Base-by-base conservation (phyloP, 2,329 filamentous ascomycete species). In the Fusarium annulatum region DNA sequence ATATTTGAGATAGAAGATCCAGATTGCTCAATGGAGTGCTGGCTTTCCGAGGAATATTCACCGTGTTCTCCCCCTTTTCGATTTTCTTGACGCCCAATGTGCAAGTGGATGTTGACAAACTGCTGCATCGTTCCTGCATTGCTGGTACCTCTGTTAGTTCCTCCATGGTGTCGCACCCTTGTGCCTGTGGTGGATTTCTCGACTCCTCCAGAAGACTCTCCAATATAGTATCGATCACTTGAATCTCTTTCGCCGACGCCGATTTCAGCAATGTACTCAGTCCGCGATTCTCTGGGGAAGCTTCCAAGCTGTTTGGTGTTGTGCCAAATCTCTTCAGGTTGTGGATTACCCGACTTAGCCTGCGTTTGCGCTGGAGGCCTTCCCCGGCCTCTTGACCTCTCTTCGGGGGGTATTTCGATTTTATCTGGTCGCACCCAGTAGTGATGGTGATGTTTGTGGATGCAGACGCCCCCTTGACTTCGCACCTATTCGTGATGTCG, bases 381-480 rank as follows among this genome's bases (percentile, higher is more conserved):
- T 41, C 30, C 45, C 30, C 45, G 23, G 14, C 45, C 23, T 19
- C 48, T 34, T 57, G 42, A 10, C 21, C 42, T 49, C 38, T 64
- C 26, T 61, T 62, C 30, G 30, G 70, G 64, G 19, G 77, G 62
- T 52, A 72, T 61, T 12, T 75, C 61, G 67, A 78, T 68, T 23
- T 51, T 61, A 26, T 65, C 78, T 42, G 84, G 81, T 64, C 82
- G 82, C 71, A 86, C 69, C 88, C 88, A 90, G 83, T 90, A 90
- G 81, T 90, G 88, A 79, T 90, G 88, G 75, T 91, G 88, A 75
- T 91, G 89, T 72, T 86, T 88, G 78, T 90, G 88, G 65, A 89
- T 73, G 75, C 88, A 89, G 72, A 87, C 76, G 69, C 76, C 42
- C 26, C 71, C 74, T 56, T 73, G 61, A 64, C 67, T 57, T 77